These are phyloP conservation scores for Cyclocybe cylindracea DNA, from an alignment of 768 basidiomycete species.

Conservation along the genomic window DNA sequence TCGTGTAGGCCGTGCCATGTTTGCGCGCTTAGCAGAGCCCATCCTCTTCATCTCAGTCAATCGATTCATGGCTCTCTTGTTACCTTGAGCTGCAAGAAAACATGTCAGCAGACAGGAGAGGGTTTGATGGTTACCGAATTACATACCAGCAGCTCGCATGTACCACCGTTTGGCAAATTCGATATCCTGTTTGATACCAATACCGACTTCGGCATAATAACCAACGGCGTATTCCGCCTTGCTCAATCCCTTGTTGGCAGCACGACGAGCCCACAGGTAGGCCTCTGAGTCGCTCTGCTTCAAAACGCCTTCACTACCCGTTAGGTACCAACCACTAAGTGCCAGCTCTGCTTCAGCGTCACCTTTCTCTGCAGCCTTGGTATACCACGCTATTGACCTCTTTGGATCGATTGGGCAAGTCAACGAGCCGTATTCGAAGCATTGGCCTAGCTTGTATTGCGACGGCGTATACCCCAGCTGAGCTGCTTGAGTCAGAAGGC, in stretches of 20 bases:
- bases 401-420: slow-evolving; percentile 92
- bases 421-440: slow-evolving; percentile 89
- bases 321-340: slow-evolving; percentile 97
- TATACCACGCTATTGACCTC: slow-evolving; percentile 97
- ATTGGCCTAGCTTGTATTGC: slow-evolving; percentile 94
- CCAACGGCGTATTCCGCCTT: slow-evolving; percentile 99
- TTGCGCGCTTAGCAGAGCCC: slow-evolving; percentile 67
- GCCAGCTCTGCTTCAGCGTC: slow-evolving; percentile 94
- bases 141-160: slow-evolving; percentile 95
- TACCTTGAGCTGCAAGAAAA: slow-evolving; percentile 78
- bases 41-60: slow-evolving; percentile 93
- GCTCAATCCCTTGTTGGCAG: slow-evolving; percentile 93
- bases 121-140: slow-evolving; percentile 1
- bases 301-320: slow-evolving; percentile 90
- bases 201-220: slow-evolving; percentile 97
- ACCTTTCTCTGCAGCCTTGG: slow-evolving; percentile 96
- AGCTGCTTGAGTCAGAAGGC: slow-evolving; percentile 86
- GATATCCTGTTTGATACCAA: slow-evolving; percentile 94
- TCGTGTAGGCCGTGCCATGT: slow-evolving; percentile 84
- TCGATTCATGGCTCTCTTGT: slow-evolving; percentile 95
- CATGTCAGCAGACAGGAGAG: background rate
- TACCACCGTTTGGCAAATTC: slow-evolving; percentile 99
- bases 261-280: slow-evolving; percentile 96
- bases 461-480: slow-evolving; percentile 92
- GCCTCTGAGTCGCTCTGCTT: slow-evolving; percentile 99